Conservation (phyloP, 2,329 filamentous ascomycete genomes). For the Paraphaeosphaeria sporulosa region DNA sequence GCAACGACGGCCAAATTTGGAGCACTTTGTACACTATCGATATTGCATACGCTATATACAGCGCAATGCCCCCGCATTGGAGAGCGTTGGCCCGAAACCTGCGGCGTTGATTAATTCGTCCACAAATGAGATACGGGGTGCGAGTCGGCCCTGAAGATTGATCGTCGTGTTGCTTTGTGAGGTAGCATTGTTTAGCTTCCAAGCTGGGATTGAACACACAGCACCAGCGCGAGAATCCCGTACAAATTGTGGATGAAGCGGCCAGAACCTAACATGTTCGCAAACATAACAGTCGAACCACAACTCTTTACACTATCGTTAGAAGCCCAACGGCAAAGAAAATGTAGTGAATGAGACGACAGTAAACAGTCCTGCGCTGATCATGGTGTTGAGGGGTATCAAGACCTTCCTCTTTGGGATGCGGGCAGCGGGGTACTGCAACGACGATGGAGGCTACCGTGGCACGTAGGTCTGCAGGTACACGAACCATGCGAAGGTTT, state of each 20-base stretch:
- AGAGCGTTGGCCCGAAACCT: neutral
- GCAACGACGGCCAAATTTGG: neutral
- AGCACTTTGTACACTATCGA: neutral
- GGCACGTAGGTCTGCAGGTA: neutral
- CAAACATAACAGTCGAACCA: neutral
- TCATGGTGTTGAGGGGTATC: neutral
- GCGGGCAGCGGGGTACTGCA: conserved; percentile 4
- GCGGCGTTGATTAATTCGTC: conserved; percentile 1
- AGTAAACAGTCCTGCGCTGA: neutral
- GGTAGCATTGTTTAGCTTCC: conserved; percentile 4
- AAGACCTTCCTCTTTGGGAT: conserved; percentile 7
- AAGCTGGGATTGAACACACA: neutral
- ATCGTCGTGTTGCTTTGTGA: conserved; percentile 3
- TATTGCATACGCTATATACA: neutral
- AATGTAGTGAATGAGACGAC: neutral
- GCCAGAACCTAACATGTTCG: neutral
- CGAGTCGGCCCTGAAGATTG: neutral
- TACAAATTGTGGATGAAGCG: neutral
- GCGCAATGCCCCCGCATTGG: neutral
- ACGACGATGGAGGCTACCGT: neutral
- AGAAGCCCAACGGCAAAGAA: neutral
- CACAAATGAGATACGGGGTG: neutral
- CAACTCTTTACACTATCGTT: neutral
- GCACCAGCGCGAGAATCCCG: no score
- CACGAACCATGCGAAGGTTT: neutral